phyloP scores from a whole-genome alignment of 345 rosid genomes.

The Brassica rapa region DNA sequence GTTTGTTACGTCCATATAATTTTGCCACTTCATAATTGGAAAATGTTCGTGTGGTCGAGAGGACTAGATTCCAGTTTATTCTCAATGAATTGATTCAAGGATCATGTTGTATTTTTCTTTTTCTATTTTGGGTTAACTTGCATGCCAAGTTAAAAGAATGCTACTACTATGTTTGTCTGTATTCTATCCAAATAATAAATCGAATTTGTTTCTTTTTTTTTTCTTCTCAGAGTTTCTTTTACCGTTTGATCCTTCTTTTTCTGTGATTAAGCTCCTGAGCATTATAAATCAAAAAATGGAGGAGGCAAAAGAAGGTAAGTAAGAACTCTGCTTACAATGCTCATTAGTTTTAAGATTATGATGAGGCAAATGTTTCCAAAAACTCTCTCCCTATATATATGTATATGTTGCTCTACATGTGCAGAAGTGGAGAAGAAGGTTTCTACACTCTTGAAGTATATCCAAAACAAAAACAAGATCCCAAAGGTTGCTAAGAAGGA shows the following conservation, averaged over 20 bases:
- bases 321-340: neutral
- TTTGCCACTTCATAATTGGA: too few relatives aligned
- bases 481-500: constrained; percentile 45
- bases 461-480: constrained; percentile 49
- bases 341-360: neutral
- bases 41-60: neutral
- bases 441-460: constrained; percentile 45
- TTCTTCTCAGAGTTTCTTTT: neutral
- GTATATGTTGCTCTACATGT: neutral
- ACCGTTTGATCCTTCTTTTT: neutral
- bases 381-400: neutral
- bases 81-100: neutral
- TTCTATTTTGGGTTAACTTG: neutral
- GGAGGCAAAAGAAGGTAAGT: constrained; percentile 50
- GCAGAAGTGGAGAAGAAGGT: constrained; percentile 58
- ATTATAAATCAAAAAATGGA: constrained; percentile 31
- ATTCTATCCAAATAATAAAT: neutral
- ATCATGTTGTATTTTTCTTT: neutral
- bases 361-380: neutral
- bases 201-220: neutral
- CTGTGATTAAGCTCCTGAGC: neutral
- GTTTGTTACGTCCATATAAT: too few relatives aligned
- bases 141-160: constrained; percentile 7
- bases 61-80: neutral
- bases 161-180: neutral